A percentile compares a stretch with the other conserved stretches of the same genome.
Evolutionary conservation across 2,329 filamentous ascomycete genomes (phyloP).

Genomic region (Magnaporthiopsis incrustans): DNA sequence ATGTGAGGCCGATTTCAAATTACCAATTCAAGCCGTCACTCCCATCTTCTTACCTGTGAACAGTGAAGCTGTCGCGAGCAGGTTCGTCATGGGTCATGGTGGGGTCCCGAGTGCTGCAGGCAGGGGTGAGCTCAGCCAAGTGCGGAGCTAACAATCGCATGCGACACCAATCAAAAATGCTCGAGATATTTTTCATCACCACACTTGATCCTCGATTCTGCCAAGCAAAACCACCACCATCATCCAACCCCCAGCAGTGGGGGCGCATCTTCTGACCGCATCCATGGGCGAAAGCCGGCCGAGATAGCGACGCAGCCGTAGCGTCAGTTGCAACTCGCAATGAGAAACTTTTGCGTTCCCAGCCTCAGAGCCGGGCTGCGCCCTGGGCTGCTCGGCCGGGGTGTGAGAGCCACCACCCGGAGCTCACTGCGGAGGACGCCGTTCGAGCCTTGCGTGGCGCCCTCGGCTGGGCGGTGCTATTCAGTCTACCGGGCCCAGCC

Average conservation of each 20-base stretch:
- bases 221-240: not conserved
- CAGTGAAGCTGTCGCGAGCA: not conserved
- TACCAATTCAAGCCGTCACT: not conserved
- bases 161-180: not conserved
- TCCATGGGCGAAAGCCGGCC: not conserved
- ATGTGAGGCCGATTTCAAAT: no score
- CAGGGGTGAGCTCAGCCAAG: not conserved
- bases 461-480: constrained; percentile 24
- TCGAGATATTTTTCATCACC: not conserved
- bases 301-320: constrained; percentile 1
- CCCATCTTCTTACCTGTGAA: not conserved
- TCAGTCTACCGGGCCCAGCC: constrained; percentile 13
- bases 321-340: not conserved
- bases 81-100: not conserved
- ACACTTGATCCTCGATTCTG: no score
- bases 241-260: not conserved
- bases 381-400: constrained; percentile 1
- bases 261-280: not conserved
- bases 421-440: constrained; percentile 1
- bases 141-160: not conserved
- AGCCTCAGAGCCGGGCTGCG: constrained; percentile 1
- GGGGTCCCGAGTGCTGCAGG: not conserved
- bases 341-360: constrained; percentile 4
- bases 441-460: not conserved
- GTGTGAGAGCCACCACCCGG: not conserved